phyloP scores from a whole-genome alignment of 176 grass and related monocot genomes.

The Cenchrus purpureus region DNA sequence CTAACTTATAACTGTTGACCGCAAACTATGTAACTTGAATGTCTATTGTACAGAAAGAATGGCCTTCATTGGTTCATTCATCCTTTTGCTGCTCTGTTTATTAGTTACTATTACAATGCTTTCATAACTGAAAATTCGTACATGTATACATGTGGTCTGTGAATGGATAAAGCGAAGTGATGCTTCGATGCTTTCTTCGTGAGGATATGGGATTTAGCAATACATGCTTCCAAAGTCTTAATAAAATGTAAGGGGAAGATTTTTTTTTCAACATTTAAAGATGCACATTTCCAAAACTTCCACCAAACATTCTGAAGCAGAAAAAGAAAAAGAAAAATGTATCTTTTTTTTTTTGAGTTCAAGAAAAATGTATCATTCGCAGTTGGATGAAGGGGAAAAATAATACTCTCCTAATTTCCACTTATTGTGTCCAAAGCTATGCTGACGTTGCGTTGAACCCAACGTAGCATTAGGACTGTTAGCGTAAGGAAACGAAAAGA shows the following conservation, averaged over 20 bases:
- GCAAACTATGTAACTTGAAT: constrained; percentile 10
- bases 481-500: background rate
- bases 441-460: background rate
- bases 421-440: too few species aligned
- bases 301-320: background rate
- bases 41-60: constrained; percentile 24
- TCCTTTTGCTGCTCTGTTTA: background rate
- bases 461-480: background rate
- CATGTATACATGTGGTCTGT: too few species aligned
- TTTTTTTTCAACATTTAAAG: background rate
- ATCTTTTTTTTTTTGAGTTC: too few species aligned
- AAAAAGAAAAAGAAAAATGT: too few species aligned
- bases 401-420: too few species aligned
- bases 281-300: background rate
- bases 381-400: too few species aligned
- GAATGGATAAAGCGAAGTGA: background rate
- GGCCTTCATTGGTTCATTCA: background rate
- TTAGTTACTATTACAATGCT: background rate
- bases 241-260: background rate
- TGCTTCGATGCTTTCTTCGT: background rate
- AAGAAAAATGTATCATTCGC: too few species aligned
- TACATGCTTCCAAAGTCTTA: background rate
- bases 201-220: background rate
- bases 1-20: constrained; percentile 19
- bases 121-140: background rate